Conservation (phyloP, 2,329 filamentous ascomycete species). For the Fusarium floridanum region DNA sequence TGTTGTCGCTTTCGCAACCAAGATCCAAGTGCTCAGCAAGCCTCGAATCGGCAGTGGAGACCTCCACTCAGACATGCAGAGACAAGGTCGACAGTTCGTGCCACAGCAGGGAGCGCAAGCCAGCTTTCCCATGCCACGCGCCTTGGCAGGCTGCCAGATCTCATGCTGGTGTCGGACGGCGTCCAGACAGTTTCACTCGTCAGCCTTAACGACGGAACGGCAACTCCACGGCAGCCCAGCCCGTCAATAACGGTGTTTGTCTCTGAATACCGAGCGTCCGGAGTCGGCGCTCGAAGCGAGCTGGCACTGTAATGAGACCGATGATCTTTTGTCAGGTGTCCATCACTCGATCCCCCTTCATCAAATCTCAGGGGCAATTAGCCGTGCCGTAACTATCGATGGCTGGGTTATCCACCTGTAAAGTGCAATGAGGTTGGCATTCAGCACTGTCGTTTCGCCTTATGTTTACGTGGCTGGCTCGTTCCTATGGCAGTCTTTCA, state of each 20-base stretch:
- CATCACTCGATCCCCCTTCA: slow-evolving; percentile 10
- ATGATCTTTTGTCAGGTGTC: slow-evolving; percentile 13
- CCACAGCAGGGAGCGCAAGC: slow-evolving; percentile 23
- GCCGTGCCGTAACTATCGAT: slow-evolving; percentile 13
- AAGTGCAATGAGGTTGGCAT: slow-evolving; percentile 4
- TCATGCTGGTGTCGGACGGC: slow-evolving; percentile 15
- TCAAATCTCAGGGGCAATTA: slow-evolving; percentile 5
- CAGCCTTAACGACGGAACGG: slow-evolving; percentile 27
- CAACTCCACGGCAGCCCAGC: not conserved
- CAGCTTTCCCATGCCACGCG: slow-evolving; percentile 27
- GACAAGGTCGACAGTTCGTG: slow-evolving; percentile 30
- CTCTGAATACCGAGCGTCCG: not conserved
- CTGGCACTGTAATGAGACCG: slow-evolving; percentile 1
- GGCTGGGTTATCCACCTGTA: slow-evolving; percentile 12
- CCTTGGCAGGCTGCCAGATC: slow-evolving; percentile 32
- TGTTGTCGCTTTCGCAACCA: not conserved
- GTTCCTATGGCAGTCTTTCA: slow-evolving; percentile 1
- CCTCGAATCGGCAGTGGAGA: slow-evolving; percentile 15
- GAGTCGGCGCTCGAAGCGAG: slow-evolving; percentile 6
- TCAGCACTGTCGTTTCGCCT: not conserved
- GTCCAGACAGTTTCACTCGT: slow-evolving; percentile 26
- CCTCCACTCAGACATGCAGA: slow-evolving; percentile 20
- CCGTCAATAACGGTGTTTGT: slow-evolving; percentile 3
- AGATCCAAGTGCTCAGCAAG: slow-evolving; percentile 2
- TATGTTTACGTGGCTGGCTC: slow-evolving; percentile 8